phyloP scores from a whole-genome alignment of 805 yeast genomes.

The Ogataea methanolica region DNA sequence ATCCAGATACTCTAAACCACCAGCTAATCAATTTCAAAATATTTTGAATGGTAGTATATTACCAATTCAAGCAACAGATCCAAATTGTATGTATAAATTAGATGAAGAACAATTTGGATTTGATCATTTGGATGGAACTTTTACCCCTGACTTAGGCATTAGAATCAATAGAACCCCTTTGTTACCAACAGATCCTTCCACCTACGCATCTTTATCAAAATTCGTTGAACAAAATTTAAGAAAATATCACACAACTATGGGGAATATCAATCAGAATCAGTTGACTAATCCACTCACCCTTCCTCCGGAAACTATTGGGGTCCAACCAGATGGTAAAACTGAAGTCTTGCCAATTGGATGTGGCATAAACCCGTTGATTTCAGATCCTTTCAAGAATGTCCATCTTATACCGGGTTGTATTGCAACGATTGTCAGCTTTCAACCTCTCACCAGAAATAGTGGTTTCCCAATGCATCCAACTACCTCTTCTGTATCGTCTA shows the following conservation, averaged over 20 bases:
- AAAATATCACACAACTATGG: conserved; percentile 31
- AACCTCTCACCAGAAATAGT: background rate
- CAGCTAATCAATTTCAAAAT: conserved; percentile 23
- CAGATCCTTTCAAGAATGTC: conserved; percentile 49
- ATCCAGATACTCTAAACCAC: conserved; percentile 21
- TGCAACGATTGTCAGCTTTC: conserved; percentile 22
- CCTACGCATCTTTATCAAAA: conserved; percentile 49
- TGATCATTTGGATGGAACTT: conserved; percentile 28
- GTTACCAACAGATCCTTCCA: conserved; percentile 39
- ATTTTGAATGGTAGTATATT: conserved; percentile 26
- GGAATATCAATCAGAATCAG: conserved; percentile 33
- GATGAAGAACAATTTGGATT: conserved; percentile 29
- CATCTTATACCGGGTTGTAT: conserved; percentile 54
- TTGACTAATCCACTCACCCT: conserved; percentile 35
- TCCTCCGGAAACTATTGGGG: conserved; percentile 29
- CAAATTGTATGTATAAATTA: conserved; percentile 27
- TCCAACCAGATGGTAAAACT: conserved; percentile 28
- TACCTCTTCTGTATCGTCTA: background rate
- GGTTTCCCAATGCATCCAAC: background rate
- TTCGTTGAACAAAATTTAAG: conserved; percentile 42
- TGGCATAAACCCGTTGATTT: conserved; percentile 44
- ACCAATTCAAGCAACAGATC: conserved; percentile 32
- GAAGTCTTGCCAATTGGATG: conserved; percentile 45
- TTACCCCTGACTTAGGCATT: conserved; percentile 28
- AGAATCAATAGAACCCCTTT: conserved; percentile 34